A percentile compares a stretch with the other conserved stretches of the same genome.
phyloP scores from a whole-genome alignment of 2,329 filamentous ascomycete genomes.

The Mollisia scopiformis region DNA sequence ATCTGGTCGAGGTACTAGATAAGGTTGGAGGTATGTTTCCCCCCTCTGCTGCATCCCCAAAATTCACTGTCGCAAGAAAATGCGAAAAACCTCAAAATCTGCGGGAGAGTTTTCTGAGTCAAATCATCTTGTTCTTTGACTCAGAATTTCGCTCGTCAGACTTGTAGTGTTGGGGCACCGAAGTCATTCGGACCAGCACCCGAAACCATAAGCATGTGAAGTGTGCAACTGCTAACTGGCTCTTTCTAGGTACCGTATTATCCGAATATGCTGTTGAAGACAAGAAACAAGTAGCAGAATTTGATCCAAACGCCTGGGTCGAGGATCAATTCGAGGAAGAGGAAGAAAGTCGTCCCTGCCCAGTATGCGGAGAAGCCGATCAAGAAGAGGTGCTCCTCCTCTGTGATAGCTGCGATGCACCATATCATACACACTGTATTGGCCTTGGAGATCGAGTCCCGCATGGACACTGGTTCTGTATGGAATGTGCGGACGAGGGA shows the following conservation, averaged over 20 bases:
- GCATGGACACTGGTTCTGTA: slow-evolving; percentile 85
- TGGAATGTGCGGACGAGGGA: slow-evolving; percentile 67
- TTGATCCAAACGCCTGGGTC: slow-evolving; percentile 75
- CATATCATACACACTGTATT: slow-evolving; percentile 91
- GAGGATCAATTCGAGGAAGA: slow-evolving; percentile 76
- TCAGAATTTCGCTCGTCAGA: slow-evolving; percentile 4
- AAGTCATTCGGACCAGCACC: not conserved
- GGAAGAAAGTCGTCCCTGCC: slow-evolving; percentile 75
- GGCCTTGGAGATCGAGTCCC: slow-evolving; percentile 75
- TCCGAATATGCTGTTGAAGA: slow-evolving; percentile 72
- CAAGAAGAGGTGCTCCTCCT: slow-evolving; percentile 84
- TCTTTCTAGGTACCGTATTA: slow-evolving; percentile 52
- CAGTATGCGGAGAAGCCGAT: slow-evolving; percentile 80
- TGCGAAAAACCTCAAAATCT: slow-evolving; percentile 1
- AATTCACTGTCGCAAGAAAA: not conserved
- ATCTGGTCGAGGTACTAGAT: slow-evolving; percentile 83
- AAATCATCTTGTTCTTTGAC: not conserved
- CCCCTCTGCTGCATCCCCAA: slow-evolving; percentile 10
- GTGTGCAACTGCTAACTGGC: slow-evolving; percentile 16
- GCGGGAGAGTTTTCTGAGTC: slow-evolving; percentile 3
- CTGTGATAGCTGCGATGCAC: slow-evolving; percentile 87
- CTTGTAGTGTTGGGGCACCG: slow-evolving; percentile 4
- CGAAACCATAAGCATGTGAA: not conserved
- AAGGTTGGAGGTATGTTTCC: slow-evolving; percentile 72
- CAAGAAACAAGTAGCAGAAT: slow-evolving; percentile 87